Evolutionary conservation across 345 rosid genomes (phyloP).

Genomic region (Cardamine occulta): DNA sequence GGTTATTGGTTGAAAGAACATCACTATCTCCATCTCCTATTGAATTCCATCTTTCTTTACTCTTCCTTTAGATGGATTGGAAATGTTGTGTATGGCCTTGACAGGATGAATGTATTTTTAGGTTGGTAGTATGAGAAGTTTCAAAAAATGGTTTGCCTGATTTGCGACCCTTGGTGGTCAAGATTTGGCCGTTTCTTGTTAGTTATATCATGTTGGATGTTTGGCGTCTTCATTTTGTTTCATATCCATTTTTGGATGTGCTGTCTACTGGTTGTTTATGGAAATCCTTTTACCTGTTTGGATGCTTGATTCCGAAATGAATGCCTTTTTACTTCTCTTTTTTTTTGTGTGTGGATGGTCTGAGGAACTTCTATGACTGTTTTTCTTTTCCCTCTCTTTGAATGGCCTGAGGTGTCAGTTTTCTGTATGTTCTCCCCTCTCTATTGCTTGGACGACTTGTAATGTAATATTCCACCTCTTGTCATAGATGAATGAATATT

Average conservation of each 20-base stretch:
- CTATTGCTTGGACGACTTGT: constrained; percentile 29
- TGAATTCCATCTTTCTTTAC: constrained; percentile 27
- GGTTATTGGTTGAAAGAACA: constrained; percentile 32
- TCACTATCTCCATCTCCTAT: constrained; percentile 1
- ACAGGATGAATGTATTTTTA: constrained; percentile 45
- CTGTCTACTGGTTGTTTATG: constrained; percentile 33
- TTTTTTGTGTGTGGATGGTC: constrained; percentile 11
- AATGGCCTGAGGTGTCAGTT: constrained; percentile 32
- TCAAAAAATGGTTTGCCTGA: constrained; percentile 37
- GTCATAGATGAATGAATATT: constrained; percentile 24
- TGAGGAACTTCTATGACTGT: constrained; percentile 20
- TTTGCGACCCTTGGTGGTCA: constrained; percentile 17
- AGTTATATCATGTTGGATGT: constrained; percentile 21
- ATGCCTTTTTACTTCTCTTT: not conserved
- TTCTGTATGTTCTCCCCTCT: constrained; percentile 27
- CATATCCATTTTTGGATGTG: constrained; percentile 21
- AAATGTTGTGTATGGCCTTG: constrained; percentile 35
- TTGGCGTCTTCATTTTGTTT: not conserved
- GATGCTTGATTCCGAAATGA: constrained; percentile 25
- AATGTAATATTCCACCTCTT: constrained; percentile 21
- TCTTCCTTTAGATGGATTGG: constrained; percentile 41
- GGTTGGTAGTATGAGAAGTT: constrained; percentile 44
- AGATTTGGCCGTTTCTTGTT: constrained; percentile 16
- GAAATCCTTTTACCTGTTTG: constrained; percentile 15
- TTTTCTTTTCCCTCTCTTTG: constrained; percentile 33